Base-by-base conservation (phyloP, 2,329 filamentous ascomycete species). In the Sporothrix mexicana region DNA sequence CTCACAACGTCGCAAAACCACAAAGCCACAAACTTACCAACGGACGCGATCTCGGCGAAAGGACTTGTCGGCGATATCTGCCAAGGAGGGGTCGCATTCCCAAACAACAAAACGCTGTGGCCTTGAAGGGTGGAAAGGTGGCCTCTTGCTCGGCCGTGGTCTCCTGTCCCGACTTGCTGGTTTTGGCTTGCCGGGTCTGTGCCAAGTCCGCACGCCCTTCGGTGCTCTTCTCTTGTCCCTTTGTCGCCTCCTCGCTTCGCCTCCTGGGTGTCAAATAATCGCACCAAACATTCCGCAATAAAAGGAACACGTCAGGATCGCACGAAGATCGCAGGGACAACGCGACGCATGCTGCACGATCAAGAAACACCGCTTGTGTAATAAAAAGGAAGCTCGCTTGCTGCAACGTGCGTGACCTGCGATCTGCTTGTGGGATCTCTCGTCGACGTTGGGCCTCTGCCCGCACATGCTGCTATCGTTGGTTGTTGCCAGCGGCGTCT, bases 341-440 rank as follows among this genome's bases (percentile, higher is more conserved):
- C 15, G 15, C 55, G 36, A 53, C 12, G 45, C 64, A 55, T 10
- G 12, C 51, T 64, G 66, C 45, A 69, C 55, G 64, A 53, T 73
- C 71, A 59, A 64, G 67, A 73, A 55, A 66, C 67, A 70, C 67
- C 12, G 30, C 47, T 55, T 49, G 67, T 73, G 72, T 41, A 47
- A 73, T 70, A 10, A 36, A 12, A 20, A 66, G 17, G 43, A 43
- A 57, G 45, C 49, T 73, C 67, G 59, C 67, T 67, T 73, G 51
- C 67, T 70, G 72, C 72, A 70, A 73, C 71, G 55, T 73, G 71
- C 71, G 41, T 67, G 41, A 64, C 71, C 57, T 45, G 17, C 23
- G 45, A 41, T 45, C 43, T 53, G 10, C 15, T 20, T 36, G 68
- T 47, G 36, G 45, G 41, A 23, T 12, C n/a, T 12, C n/a, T 53